Evolutionary conservation across 768 basidiomycete species (phyloP).

Genomic region (Chalciporus piperatus): DNA sequence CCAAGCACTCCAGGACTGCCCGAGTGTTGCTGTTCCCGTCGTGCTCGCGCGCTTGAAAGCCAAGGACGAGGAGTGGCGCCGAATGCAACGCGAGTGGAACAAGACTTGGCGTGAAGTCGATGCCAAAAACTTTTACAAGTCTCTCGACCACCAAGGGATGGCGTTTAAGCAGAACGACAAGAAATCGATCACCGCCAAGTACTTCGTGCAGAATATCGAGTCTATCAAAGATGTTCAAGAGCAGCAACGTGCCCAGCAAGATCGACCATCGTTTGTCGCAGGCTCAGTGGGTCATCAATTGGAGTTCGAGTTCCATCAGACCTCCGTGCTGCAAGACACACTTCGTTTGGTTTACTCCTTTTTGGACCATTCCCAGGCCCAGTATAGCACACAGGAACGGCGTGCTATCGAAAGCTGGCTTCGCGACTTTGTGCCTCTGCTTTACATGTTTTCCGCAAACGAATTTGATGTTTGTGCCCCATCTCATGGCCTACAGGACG

Average conservation of each 20-base stretch:
- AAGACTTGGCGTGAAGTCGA: slow-evolving; percentile 97
- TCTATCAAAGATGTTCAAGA: slow-evolving; percentile 58
- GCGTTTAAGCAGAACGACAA: slow-evolving; percentile 96
- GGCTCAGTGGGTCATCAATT: slow-evolving; percentile 67
- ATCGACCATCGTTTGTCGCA: slow-evolving; percentile 38
- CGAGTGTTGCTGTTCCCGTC: slow-evolving; percentile 87
- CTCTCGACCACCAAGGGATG: slow-evolving; percentile 93
- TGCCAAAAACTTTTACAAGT: slow-evolving; percentile 97
- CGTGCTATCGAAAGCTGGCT: slow-evolving; percentile 83
- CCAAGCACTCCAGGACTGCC: slow-evolving; percentile 87
- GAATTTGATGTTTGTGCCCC: slow-evolving; percentile 68
- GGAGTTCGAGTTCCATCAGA: slow-evolving; percentile 75
- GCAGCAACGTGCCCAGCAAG: slow-evolving; percentile 29
- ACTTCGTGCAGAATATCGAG: slow-evolving; percentile 81
- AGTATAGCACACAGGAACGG: slow-evolving; percentile 74
- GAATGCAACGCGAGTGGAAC: slow-evolving; percentile 92
- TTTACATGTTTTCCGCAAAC: slow-evolving; percentile 67
- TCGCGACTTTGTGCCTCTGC: slow-evolving; percentile 74
- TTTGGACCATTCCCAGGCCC: slow-evolving; percentile 80
- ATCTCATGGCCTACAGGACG: slow-evolving; percentile 45
- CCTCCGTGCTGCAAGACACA: slow-evolving; percentile 78
- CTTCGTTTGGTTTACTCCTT: slow-evolving; percentile 89
- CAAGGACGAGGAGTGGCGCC: slow-evolving; percentile 97
- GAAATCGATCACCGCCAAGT: slow-evolving; percentile 81
- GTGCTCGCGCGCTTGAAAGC: slow-evolving; percentile 85